Conservation (phyloP, 73 alveolate genomes). For the Paramecium pentaurelia region DNA sequence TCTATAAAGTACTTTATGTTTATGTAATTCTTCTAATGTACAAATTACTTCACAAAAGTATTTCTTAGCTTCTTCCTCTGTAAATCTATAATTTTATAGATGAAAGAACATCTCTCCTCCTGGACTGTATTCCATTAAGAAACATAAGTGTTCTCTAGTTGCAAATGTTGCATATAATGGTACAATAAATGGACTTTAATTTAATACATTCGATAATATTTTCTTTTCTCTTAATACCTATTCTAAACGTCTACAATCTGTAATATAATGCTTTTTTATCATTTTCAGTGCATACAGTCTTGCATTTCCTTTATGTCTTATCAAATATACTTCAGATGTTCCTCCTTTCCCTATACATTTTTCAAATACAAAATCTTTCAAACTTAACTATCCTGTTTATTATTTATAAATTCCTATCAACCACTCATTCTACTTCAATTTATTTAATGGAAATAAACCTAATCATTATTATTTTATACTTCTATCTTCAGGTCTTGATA, state of each 20-base stretch:
- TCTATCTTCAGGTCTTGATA: conserved; percentile 31
- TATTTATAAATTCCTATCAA: conserved; percentile 28
- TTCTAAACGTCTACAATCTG: conserved; percentile 60
- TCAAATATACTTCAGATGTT: conserved; percentile 59
- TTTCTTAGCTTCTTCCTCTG: conserved; percentile 63
- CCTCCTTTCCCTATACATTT: conserved; percentile 63
- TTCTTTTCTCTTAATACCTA: conserved; percentile 59
- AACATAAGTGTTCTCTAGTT: conserved; percentile 39
- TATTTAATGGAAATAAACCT: neutral
- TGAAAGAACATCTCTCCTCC: conserved; percentile 78
- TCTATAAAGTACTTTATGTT: conserved; percentile 64
- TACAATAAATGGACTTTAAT: conserved; percentile 41
- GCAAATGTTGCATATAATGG: conserved; percentile 57
- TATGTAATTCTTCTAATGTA: conserved; percentile 68
- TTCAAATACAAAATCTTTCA: conserved; percentile 49
- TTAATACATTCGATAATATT: conserved; percentile 49
- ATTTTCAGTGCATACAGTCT: conserved; percentile 54
- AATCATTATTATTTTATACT: neutral
- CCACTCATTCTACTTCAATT: conserved; percentile 37
- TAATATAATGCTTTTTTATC: conserved; percentile 51
- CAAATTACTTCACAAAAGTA: conserved; percentile 63
- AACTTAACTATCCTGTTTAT: neutral
- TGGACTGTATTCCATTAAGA: conserved; percentile 80
- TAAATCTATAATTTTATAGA: conserved; percentile 46
- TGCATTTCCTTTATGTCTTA: conserved; percentile 52